A percentile compares a stretch with the other conserved stretches of the same genome.
Evolutionary conservation across 352 stramenopile species (phyloP).

Genomic region (Globisporangium recalcitrans): DNA sequence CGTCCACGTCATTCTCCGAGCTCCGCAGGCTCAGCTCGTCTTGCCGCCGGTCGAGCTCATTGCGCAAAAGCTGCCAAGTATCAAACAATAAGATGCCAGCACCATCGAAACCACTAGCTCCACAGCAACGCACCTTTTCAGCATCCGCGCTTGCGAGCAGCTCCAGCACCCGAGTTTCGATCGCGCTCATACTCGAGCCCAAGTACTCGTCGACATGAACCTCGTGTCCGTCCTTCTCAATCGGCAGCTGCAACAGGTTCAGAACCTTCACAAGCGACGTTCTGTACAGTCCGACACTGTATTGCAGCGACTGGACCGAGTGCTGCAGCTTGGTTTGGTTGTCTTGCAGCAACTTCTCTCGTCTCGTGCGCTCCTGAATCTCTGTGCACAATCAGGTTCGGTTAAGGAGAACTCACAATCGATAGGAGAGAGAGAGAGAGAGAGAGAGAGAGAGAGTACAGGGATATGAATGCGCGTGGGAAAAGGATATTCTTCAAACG

Average conservation of each 20-base stretch:
- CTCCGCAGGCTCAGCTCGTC: constrained; percentile 59
- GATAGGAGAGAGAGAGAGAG: too few relatives aligned
- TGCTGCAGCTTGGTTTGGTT: constrained; percentile 63
- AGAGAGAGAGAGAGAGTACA: too few relatives aligned
- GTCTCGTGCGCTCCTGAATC: constrained; percentile 71
- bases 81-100: not conserved
- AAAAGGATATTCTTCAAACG: constrained; percentile 84
- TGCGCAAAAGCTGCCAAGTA: constrained; percentile 37
- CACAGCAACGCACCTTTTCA: constrained; percentile 36
- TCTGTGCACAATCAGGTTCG: constrained; percentile 46
- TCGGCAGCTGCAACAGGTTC: constrained; percentile 42
- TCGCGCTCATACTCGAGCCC: constrained; percentile 34
- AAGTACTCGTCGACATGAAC: constrained; percentile 40
- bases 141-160: constrained; percentile 51
- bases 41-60: constrained; percentile 47
- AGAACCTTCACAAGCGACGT: constrained; percentile 52
- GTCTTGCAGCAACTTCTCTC: constrained; percentile 57
- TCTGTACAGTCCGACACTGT: constrained; percentile 46
- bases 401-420: constrained; percentile 38
- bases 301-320: constrained; percentile 50
- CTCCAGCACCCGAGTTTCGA: constrained; percentile 56
- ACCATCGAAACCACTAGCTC: not conserved
- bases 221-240: constrained; percentile 22
- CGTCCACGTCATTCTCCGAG: constrained; percentile 47
- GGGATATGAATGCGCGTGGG: not conserved